Evolutionary conservation across 371 early-diverging fungal species (phyloP), one percentile per base, ranked within the genome.

Genomic region (Mortierella sp.): DNA sequence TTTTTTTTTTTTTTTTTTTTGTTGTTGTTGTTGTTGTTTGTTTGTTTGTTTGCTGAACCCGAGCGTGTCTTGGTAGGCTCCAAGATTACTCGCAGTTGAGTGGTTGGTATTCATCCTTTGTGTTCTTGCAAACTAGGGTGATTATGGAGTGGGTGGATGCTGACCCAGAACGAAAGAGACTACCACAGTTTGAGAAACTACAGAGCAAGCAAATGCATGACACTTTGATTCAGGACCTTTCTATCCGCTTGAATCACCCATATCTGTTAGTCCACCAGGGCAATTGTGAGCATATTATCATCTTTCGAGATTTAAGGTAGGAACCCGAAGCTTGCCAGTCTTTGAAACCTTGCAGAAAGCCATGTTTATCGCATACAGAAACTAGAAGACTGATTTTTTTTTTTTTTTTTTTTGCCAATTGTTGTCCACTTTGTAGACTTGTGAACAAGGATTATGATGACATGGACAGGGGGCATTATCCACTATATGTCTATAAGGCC

Each of bases 181-280:
- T 51, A 11, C 60, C 58, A 0, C 70, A 50, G 1, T 75, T 70
- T 43, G 3, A 28, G 5, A 46, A 72, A 30, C 55, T 75, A 9
- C n/a, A 47, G 51, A 85, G 62, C 51, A 70, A 59, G 50, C 55
- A 26, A 15, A 92, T 92, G 92, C 75, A 85, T 51, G 82, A 84
- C 16, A 75, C 83, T 3, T 64, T 68, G 25, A 88, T 94, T 52
- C 76, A 83, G 47, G 87, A 90, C 47, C 75, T 93, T 7, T 60
- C 84, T 1, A 69, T 94, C 26, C 73, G 86, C 7, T 60, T 92
- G 15, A 83, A 88, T 62, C 82, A 86, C 51, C 91, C 93, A 4
- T 93, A 91, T 64, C 73, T 85, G 7, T 91, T 93, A 59, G 79
- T 86, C 2, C 95, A 94, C 72, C 91, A 92, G 69, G 90, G 90